A percentile compares a stretch with the other conserved stretches of the same genome.
Evolutionary conservation across 139 green algal genomes (phyloP).

Genomic region (Volvox reticuliferus): DNA sequence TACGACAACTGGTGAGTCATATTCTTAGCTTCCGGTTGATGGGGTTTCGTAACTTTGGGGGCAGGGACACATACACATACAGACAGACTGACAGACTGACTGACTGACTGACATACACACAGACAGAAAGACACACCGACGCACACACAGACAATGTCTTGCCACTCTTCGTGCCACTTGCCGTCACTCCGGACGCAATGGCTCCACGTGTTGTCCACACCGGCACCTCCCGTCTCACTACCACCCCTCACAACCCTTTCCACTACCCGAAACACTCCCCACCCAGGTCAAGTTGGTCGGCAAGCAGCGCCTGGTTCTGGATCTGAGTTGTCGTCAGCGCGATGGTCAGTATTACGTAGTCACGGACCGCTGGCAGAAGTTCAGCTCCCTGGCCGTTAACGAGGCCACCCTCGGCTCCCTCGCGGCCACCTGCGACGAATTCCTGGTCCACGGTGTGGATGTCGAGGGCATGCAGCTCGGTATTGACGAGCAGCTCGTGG

Average conservation of each 20-base stretch:
- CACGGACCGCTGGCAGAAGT: slow-evolving; percentile 86
- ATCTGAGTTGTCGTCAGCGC: slow-evolving; percentile 92
- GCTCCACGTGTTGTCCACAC: too few relatives aligned
- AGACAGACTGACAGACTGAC: too few relatives aligned
- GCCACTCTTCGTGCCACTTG: too few relatives aligned
- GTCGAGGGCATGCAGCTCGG: slow-evolving; percentile 98
- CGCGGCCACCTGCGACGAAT: slow-evolving; percentile 90
- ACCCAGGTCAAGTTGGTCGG: slow-evolving; percentile 86
- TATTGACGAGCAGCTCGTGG: slow-evolving; percentile 96
- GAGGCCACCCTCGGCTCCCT: slow-evolving; percentile 76
- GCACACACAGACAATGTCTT: too few relatives aligned
- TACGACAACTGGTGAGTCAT: slow-evolving; percentile 80
- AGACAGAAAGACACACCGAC: too few relatives aligned
- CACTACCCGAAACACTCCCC: background rate
- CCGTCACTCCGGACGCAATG: too few relatives aligned
- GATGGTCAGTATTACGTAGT: slow-evolving; percentile 82
- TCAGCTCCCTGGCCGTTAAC: slow-evolving; percentile 71
- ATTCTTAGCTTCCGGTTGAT: too few relatives aligned
- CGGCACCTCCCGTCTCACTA: too few relatives aligned
- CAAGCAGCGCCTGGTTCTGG: slow-evolving; percentile 92
- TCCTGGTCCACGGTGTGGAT: slow-evolving; percentile 98
- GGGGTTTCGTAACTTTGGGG: too few relatives aligned
- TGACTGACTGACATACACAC: too few relatives aligned
- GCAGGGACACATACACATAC: too few relatives aligned
- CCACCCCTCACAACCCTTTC: background rate